Evolutionary conservation across 768 basidiomycete genomes (phyloP), one percentile per base, ranked within the genome.

Genomic region (Lactifluus volemus): DNA sequence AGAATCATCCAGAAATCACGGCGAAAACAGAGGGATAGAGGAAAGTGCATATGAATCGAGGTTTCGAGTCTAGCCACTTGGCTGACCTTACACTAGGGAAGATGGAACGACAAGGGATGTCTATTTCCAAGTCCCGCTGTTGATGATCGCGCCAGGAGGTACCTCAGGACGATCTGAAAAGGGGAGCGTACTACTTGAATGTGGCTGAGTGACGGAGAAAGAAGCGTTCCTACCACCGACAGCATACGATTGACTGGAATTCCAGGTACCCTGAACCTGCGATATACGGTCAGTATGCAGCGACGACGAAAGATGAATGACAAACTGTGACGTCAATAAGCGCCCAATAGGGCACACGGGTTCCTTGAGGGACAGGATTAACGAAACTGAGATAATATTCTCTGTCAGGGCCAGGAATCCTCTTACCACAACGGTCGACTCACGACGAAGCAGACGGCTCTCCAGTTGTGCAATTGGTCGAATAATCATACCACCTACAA

Each of bases 271-370:
- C 10, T n/a, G 19, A 30, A 11, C 2, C 60, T 57, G 38, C 3
- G 14, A 29, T 36, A 14, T 15, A 17, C 21, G 12, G 44, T 53
- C 12, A 47, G 10, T n/a, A 19, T 7, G 25, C 5, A n/a, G 8
- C 19, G 3, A 53, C 17, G 1, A n/a, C 25, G 25, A 2, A 25
- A 29, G n/a, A n/a, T n/a, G 5, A 34, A 11, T 19, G 36, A 52
- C 61, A n/a, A 32, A 62, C 61, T 21, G 51, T 57, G 30, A 49
- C 9, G 3, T 62, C 50, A 3, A 57, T 6, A 38, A 57, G 60
- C 25, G 55, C 44, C 55, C 61, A 62, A 3, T 42, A n/a, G 2
- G 45, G 51, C 15, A 62, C 61, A 7, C 39, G 25, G 15, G 51
- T 62, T 48, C 56, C 61, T 1, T 21, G 11, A 19, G 61, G 61